Conservation (phyloP, 2,329 filamentous ascomycete species). For the Alternaria gaisen region DNA sequence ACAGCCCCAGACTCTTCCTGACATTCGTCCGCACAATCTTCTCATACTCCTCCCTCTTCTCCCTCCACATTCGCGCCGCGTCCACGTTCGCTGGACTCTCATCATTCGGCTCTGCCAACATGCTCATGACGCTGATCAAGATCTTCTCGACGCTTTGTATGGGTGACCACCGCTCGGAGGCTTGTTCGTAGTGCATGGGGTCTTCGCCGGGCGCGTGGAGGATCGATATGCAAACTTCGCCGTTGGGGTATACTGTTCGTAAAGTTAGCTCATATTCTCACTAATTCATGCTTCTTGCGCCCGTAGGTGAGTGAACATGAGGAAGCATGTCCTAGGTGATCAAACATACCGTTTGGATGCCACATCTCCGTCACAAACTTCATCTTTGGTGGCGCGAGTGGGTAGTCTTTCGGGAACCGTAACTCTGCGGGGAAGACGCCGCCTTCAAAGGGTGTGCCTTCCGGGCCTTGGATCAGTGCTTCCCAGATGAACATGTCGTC, state of each 20-base stretch:
- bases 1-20: conserved; percentile 49
- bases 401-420: conserved; percentile 85
- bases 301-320: neutral
- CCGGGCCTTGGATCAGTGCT: conserved; percentile 92
- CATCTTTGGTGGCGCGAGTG: conserved; percentile 86
- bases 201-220: conserved; percentile 95
- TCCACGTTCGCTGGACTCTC: conserved; percentile 96
- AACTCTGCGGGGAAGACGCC: conserved; percentile 91
- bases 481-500: conserved; percentile 98
- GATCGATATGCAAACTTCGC: conserved; percentile 95
- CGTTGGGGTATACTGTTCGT: conserved; percentile 75
- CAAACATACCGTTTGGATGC: conserved; percentile 82
- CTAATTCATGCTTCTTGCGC: neutral
- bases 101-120: conserved; percentile 92
- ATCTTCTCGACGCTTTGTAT: conserved; percentile 97
- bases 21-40: conserved; percentile 72
- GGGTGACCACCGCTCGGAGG: conserved; percentile 90
- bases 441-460: conserved; percentile 94
- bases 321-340: neutral
- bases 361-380: conserved; percentile 87
- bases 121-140: conserved; percentile 87
- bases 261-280: neutral
- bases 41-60: conserved; percentile 81
- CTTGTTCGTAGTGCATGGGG: conserved; percentile 90
- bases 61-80: conserved; percentile 86